Conservation (phyloP, 306 rosid species). For the Cucumis sativus region Cucumber_9930_V3 NC_026657.2:34952501-34953000, state of each 20-base stretch:
- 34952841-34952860: conserved; percentile 3
- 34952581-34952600: conserved; percentile 26
- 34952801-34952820: too few relatives aligned
- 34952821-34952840: too few relatives aligned
- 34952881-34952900: conserved; percentile 24
- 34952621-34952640: conserved; percentile 18
- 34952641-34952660: conserved; percentile 20
- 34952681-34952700: conserved; percentile 22
- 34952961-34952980: conserved; percentile 24
- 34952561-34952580: conserved; percentile 35
- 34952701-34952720: conserved; percentile 30
- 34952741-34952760: not conserved
- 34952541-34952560: conserved; percentile 21
- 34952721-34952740: conserved; percentile 22
- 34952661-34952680: conserved; percentile 24
- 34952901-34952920: conserved; percentile 26
- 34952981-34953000: conserved; percentile 14
- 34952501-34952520: not conserved
- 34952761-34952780: not conserved
- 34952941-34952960: conserved; percentile 30
- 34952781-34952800: too few relatives aligned
- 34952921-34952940: conserved; percentile 26
- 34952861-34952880: conserved; percentile 20
- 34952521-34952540: conserved; percentile 9
- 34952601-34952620: conserved; percentile 30